Base-by-base conservation (phyloP, 2,329 filamentous ascomycete species). In the Lachnellula willkommii region DNA sequence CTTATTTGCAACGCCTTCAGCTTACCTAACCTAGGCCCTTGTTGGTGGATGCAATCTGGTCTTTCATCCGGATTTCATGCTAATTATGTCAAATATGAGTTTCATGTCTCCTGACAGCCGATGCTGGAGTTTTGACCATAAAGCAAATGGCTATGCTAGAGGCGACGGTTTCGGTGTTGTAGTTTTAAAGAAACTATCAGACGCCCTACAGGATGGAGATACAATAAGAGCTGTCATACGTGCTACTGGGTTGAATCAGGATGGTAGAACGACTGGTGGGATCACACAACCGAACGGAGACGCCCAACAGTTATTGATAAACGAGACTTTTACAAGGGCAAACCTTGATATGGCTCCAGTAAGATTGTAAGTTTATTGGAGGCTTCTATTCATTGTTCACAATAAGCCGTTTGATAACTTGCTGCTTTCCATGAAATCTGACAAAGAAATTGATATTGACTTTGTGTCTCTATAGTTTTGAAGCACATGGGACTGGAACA, bases 61-160 rank as follows among this genome's bases (percentile, higher is more conserved):
- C 84, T 84, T 1, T 87, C 87, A 61, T 81, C 78, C 0, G 74
- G 83, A 39, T 83, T n/a, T 40, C 22, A 39, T 26, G 12, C 32
- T 24, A 9, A 32, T 22, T 5, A 17, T 53, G 14, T 39, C 43
- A 6, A 48, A 48, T 32, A 37, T 53, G 72, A 78, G 37, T 28
- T 52, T 55, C 17, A 20, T 55, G 5, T 46, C 39, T 12, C 50
- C 32, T 24, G 55, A 55, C 68, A 73, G 75, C 1, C 65, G 71
- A 12, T 80, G 77, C 59, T 77, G 77, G 52, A 70, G 72, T 2
- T 85, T 82, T 60, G 83, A 86, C 59, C 64, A 73, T n/a, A 72
- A 75, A 2, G 84, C 81, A 28, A 79, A 83, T 56, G 84, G 84
- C 1, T 88, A 87, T 62, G 81, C 77, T 0, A 74, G 82, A 37